Evolutionary conservation across 2,329 filamentous ascomycete species (phyloP).

Genomic region (Penicillium griseofulvum): DNA sequence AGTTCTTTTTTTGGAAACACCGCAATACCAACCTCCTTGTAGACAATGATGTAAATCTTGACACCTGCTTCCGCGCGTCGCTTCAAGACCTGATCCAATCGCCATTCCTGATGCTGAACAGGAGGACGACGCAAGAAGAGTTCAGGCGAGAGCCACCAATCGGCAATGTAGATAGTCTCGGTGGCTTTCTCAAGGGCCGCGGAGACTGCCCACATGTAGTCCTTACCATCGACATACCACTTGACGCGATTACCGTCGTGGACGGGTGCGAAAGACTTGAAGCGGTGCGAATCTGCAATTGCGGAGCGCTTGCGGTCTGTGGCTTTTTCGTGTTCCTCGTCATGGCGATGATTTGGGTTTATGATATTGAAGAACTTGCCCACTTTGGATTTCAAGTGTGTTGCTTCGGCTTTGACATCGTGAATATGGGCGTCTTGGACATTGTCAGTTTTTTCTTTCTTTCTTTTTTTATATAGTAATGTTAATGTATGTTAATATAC

Average conservation of each 20-base stretch:
- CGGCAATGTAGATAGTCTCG: conserved; percentile 91
- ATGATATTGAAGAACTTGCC: conserved; percentile 67
- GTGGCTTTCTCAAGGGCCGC: conserved; percentile 83
- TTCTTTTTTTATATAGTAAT: neutral
- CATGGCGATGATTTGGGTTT: conserved; percentile 87
- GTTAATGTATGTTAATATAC: neutral
- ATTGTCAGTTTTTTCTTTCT: neutral
- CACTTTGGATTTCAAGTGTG: conserved; percentile 61
- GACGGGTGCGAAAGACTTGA: conserved; percentile 86
- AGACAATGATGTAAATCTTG: conserved; percentile 90
- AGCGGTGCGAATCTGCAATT: conserved; percentile 73
- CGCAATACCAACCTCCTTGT: conserved; percentile 64
- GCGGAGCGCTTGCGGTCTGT: conserved; percentile 76
- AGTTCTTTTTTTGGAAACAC: neutral
- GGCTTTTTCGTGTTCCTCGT: conserved; percentile 82
- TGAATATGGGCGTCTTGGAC: conserved; percentile 37
- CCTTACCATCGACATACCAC: conserved; percentile 94
- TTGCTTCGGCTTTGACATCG: conserved; percentile 51
- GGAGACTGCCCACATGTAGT: conserved; percentile 95
- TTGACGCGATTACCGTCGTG: conserved; percentile 82
- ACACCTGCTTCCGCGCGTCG: conserved; percentile 86
- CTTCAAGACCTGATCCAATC: conserved; percentile 83
- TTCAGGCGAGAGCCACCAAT: conserved; percentile 97
- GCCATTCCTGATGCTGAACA: conserved; percentile 76
- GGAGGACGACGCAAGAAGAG: conserved; percentile 80